Evolutionary conservation across 2,329 filamentous ascomycete genomes (phyloP), one percentile per base, ranked within the genome.

Genomic region (Arachnopeziza araneosa): DNA sequence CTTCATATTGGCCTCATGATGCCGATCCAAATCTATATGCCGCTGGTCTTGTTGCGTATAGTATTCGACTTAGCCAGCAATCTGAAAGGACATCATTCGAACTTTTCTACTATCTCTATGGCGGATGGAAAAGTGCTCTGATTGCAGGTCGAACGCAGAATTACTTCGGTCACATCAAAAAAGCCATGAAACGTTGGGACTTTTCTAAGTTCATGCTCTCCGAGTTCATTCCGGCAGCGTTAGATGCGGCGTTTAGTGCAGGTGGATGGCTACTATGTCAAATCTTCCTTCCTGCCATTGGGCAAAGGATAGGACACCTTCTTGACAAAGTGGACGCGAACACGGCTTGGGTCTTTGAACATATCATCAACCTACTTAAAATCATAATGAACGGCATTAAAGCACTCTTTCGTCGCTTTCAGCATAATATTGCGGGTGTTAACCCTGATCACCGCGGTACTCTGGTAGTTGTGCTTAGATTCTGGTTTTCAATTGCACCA

Each of bases 41-140:
- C n/a, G 64, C 69, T 24, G 69, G 68, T 10, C 59, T 72, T 8
- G 61, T 65, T 22, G 64, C 68, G 9, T 72, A 71, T 52, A 67
- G 63, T 21, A 55, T 68, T 26, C 63, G 67, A 14, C 62, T 71
- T 9, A 50, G 50, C 44, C 57, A 59, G 19, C 60, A 68, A 9
- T 60, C 57, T 1, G 58, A 62, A 54, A 67, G 61, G 32, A 60
- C 63, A 48, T 58, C 64, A 10, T 63, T 60, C 8, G 64, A 66
- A 30, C 60, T 70, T 10, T 70, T 70, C 50, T 64, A 70, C 56
- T 72, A 71, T 58, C 63, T 72, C 6, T 66, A 64, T 56, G 68
- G 62, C 57, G 66, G 65, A 12, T 70, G 69, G 64, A 66, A 62
- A 54, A 67, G 60, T 36, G 64, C 69, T 24, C 44, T 70, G 5